Evolutionary conservation across 2,329 filamentous ascomycete genomes (phyloP).

Genomic region (Aspergillus candidus): DNA sequence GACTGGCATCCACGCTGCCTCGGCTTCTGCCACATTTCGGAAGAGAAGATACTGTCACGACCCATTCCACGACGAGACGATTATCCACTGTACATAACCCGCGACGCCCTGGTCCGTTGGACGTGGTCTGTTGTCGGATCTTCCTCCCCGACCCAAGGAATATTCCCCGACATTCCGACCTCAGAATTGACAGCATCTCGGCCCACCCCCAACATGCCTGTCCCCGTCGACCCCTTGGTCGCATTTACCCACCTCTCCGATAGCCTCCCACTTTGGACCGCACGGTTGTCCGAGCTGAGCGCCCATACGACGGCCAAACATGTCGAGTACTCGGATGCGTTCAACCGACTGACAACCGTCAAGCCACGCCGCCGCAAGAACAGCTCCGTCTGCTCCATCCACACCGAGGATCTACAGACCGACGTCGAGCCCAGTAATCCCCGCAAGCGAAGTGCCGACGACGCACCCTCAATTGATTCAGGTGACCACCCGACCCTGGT

Average conservation of each 20-base stretch:
- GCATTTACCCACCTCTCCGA: conserved; percentile 42
- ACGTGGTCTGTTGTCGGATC: too few species aligned
- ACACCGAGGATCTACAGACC: conserved; percentile 20
- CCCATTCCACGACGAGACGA: too few species aligned
- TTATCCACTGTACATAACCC: too few species aligned
- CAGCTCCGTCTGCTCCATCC: conserved; percentile 40
- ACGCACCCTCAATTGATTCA: conserved; percentile 28
- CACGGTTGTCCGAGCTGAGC: conserved; percentile 37
- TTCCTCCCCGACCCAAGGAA: neutral
- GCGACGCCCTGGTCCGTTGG: too few species aligned
- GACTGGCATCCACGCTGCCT: too few species aligned
- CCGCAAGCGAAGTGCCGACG: conserved; percentile 33
- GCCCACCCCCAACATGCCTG: conserved; percentile 10
- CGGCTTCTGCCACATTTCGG: too few species aligned
- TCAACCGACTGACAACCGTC: conserved; percentile 28
- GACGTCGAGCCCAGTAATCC: conserved; percentile 16
- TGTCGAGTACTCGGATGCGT: conserved; percentile 39
- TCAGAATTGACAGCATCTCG: neutral
- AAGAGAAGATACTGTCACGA: too few species aligned
- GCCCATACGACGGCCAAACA: conserved; percentile 36
- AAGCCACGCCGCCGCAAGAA: conserved; percentile 35
- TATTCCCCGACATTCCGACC: neutral
- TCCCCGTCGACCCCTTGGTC: conserved; percentile 37
- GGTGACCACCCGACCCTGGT: conserved; percentile 45
- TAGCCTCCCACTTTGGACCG: conserved; percentile 42